phyloP scores from a whole-genome alignment of 1,284 basidiomycete genomes.

The Termitomyces sp. region DNA sequence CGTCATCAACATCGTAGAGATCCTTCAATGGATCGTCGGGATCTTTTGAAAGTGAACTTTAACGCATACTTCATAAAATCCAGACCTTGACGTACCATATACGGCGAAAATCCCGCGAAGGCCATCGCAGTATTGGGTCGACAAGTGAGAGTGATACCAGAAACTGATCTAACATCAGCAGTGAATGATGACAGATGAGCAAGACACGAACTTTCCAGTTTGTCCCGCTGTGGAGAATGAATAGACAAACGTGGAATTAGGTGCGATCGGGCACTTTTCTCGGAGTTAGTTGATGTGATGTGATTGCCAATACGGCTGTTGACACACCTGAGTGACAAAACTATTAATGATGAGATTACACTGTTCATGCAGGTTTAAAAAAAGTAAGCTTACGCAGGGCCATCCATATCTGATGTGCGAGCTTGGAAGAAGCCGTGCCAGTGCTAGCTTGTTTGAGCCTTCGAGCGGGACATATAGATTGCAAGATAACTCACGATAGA shows the following conservation, averaged over 20 bases:
- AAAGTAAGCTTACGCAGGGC: constrained; percentile 18
- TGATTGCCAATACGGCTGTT: no score
- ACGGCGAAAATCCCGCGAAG: constrained; percentile 41
- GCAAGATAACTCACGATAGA: constrained; percentile 17
- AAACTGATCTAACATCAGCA: constrained; percentile 14
- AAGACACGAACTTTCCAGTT: constrained; percentile 21
- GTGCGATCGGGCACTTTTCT: constrained; percentile 38
- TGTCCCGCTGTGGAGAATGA: constrained; percentile 21
- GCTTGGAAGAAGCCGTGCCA: constrained; percentile 41
- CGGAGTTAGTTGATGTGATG: neutral
- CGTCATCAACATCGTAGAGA: constrained; percentile 45
- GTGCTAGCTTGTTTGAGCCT: constrained; percentile 26
- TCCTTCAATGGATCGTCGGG: constrained; percentile 18
- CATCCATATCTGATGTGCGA: constrained; percentile 31
- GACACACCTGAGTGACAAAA: constrained; percentile 18
- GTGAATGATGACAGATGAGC: neutral
- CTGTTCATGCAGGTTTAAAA: neutral
- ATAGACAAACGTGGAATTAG: constrained; percentile 26
- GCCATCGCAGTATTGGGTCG: constrained; percentile 37
- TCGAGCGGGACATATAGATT: neutral
- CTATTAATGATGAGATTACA: constrained; percentile 13
- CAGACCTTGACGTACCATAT: constrained; percentile 30
- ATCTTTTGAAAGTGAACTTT: constrained; percentile 2
- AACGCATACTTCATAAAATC: neutral
- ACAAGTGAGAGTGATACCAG: constrained; percentile 38